Evolutionary conservation across 768 basidiomycete species (phyloP), one percentile per base, ranked within the genome.

Genomic region (Paxillus ammoniavirescens): DNA sequence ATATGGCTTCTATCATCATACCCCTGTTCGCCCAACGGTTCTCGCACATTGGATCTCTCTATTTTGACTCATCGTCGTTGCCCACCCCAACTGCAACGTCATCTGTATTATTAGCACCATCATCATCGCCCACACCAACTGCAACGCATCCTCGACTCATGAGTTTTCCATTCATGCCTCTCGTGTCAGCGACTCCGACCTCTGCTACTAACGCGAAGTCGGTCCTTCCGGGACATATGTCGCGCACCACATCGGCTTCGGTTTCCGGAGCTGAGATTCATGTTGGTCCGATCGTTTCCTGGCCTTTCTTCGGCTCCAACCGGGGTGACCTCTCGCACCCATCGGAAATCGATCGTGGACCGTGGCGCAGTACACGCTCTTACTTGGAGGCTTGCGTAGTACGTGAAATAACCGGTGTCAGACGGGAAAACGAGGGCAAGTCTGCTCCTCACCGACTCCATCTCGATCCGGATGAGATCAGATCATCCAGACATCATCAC

Each of bases 241-340:
- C 60, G 42, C 56, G 60, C 56, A 43, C 56, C 55, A 42, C 60
- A 52, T 52, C 70, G 53, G 36, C 56, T 23, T 41, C 58, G 47
- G 73, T 56, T 23, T 41, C 58, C 44, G 73, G 78, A 47, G 82
- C 78, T 68, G 52, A 26, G n/a, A 37, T 35, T 13, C 81, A 85
- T 47, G 76, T 92, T 42, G 91, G 91, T 4, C 87, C 87, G 8
- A 93, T 93, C 62, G 82, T 93, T 47, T 91, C 90, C 3, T 93
- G 91, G 91, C 87, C 91, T 1, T 93, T 93, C 77, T 93, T 93
- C 65, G 91, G 91, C 43, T 87, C 89, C 4, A 84, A 86, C 58
- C 79, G 91, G 38, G 91, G 91, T 31, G 85, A 89, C 53, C 77
- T 90, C 21, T 59, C 69, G 3, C 86, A 87, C 59, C 84, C 84